A percentile compares a stretch with the other conserved stretches of the same genome.
Conservation (phyloP, 768 basidiomycete species). For the Hemileccinum rubropunctum region DNA sequence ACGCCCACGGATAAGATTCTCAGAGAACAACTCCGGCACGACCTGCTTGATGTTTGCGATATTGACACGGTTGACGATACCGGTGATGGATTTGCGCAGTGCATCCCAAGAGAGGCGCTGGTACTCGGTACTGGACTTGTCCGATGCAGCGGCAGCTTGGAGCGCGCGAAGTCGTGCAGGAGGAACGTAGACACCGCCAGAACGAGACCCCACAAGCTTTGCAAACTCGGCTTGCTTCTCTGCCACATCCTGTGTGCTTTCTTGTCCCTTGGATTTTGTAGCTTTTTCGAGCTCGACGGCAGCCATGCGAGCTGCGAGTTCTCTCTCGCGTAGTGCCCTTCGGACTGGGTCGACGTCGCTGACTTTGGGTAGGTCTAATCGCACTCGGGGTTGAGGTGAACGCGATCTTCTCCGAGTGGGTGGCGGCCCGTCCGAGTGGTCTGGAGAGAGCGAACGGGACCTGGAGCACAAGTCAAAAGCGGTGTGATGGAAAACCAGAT, state of each 20-base stretch:
- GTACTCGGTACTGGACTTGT: slow-evolving; percentile 86
- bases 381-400: slow-evolving; percentile 34
- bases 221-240: slow-evolving; percentile 87
- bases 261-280: slow-evolving; percentile 50
- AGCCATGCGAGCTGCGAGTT: slow-evolving; percentile 68
- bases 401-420: slow-evolving; percentile 42
- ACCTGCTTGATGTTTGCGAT: slow-evolving; percentile 93
- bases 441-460: slow-evolving; percentile 48
- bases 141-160: slow-evolving; percentile 75
- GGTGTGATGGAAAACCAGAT: background rate
- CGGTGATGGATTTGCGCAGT: slow-evolving; percentile 93
- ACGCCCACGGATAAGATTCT: slow-evolving; percentile 91
- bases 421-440: slow-evolving; percentile 33
- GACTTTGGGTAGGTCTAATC: slow-evolving; percentile 47
- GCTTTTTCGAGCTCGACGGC: slow-evolving; percentile 64
- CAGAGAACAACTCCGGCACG: slow-evolving; percentile 85
- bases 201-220: slow-evolving; percentile 75
- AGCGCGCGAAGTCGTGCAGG: slow-evolving; percentile 90
- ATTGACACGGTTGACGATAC: slow-evolving; percentile 99
- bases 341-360: slow-evolving; percentile 76
- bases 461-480: slow-evolving; percentile 26
- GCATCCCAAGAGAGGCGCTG: slow-evolving; percentile 98
- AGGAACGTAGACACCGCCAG: slow-evolving; percentile 96
- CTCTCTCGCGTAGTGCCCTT: slow-evolving; percentile 73
- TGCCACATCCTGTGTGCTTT: slow-evolving; percentile 42